Conservation (phyloP, 2,329 filamentous ascomycete species). For the Beauveria australis region DNA sequence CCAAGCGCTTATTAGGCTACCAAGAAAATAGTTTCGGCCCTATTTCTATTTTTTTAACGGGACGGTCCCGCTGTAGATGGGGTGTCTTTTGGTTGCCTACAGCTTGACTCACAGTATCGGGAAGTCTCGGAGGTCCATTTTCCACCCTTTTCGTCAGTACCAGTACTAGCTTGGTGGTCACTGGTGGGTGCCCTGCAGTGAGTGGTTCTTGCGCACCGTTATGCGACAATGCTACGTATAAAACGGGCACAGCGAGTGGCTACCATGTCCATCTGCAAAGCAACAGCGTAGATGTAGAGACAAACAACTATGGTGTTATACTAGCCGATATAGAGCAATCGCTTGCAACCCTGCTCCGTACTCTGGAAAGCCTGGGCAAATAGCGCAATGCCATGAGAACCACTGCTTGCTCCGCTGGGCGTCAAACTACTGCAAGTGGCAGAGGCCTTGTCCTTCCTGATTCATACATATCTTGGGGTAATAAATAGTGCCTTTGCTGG, state of each 20-base stretch:
- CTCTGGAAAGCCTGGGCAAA: neutral
- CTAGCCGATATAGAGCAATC: neutral
- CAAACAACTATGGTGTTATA: neutral
- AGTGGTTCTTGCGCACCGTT: too few relatives aligned
- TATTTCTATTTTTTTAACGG: neutral
- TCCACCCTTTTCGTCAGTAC: too few relatives aligned
- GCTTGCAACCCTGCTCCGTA: neutral
- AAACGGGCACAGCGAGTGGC: too few relatives aligned
- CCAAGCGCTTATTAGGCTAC: neutral
- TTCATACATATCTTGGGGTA: slow-evolving; percentile 5
- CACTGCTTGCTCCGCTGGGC: neutral
- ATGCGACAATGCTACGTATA: too few relatives aligned
- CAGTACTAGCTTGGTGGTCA: neutral
- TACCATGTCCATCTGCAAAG: neutral
- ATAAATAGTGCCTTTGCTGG: neutral
- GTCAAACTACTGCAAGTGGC: neutral
- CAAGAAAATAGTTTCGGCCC: neutral
- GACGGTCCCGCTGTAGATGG: neutral
- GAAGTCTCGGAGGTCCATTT: neutral
- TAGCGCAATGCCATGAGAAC: neutral
- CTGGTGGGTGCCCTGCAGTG: too few relatives aligned
- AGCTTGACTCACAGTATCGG: neutral
- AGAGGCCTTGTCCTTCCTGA: neutral
- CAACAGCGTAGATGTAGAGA: neutral
- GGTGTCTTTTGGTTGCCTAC: neutral